Conservation (phyloP, 1,139 yeast species). For the Taphrina populina region DNA sequence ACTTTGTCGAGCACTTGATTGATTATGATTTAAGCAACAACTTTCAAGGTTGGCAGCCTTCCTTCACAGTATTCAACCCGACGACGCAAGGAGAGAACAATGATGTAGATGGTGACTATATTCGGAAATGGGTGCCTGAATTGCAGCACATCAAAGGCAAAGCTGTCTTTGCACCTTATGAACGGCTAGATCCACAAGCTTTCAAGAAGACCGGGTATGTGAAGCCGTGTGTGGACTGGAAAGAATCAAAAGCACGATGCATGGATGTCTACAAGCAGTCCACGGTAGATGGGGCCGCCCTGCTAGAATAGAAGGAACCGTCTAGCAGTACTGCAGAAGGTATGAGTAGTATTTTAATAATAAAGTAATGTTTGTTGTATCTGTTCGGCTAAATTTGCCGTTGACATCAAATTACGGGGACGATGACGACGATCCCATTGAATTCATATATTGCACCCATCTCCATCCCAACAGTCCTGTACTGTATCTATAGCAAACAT, state of each 20-base stretch:
- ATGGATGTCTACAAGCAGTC: constrained; percentile 30
- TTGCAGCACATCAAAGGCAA: constrained; percentile 44
- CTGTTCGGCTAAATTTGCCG: too few relatives aligned
- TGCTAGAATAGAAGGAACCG: too few relatives aligned
- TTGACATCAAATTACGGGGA: too few relatives aligned
- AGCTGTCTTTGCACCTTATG: constrained; percentile 50
- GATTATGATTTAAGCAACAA: constrained; percentile 59
- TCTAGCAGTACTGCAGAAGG: background rate
- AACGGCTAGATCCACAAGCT: constrained; percentile 37
- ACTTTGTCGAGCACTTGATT: constrained; percentile 52
- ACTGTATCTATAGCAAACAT: too few relatives aligned
- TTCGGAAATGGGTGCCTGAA: constrained; percentile 56
- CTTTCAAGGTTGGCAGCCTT: constrained; percentile 64
- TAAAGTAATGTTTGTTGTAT: too few relatives aligned
- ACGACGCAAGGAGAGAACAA: constrained; percentile 54
- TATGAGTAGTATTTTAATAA: too few relatives aligned
- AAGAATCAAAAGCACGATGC: constrained; percentile 25
- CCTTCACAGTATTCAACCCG: constrained; percentile 55
- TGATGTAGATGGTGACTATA: constrained; percentile 52
- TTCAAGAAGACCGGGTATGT: constrained; percentile 48
- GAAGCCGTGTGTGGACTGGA: constrained; percentile 48
- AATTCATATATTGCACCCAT: too few relatives aligned
- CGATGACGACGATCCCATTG: too few relatives aligned
- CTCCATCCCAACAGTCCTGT: too few relatives aligned
- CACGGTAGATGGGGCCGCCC: constrained; percentile 9